Conservation (phyloP, 768 basidiomycete species). For the Tricholomella constricta region DNA sequence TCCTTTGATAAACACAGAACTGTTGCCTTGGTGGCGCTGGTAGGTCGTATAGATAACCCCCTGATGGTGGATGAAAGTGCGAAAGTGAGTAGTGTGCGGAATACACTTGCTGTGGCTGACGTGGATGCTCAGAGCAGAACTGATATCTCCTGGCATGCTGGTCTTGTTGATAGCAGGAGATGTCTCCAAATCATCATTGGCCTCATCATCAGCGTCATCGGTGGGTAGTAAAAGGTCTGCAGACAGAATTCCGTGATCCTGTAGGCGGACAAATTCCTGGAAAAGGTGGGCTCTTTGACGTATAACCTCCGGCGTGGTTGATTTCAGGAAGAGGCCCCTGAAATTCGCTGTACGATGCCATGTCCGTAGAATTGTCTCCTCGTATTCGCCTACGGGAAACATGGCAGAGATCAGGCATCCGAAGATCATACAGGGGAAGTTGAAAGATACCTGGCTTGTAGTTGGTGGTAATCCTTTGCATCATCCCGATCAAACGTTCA, state of each 20-base stretch:
- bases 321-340: slow-evolving; percentile 15
- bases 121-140: background rate
- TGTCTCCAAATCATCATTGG: too few relatives aligned
- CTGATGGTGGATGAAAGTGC: background rate
- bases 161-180: too few relatives aligned
- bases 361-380: slow-evolving; percentile 14
- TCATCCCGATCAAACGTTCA: slow-evolving; percentile 35
- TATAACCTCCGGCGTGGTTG: slow-evolving; percentile 4
- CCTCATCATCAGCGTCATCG: too few relatives aligned
- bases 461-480: slow-evolving; percentile 37
- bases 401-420: background rate
- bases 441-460: slow-evolving; percentile 17
- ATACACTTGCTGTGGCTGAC: background rate
- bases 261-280: slow-evolving; percentile 6
- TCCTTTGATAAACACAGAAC: slow-evolving; percentile 8
- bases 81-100: background rate
- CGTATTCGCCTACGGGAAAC: slow-evolving; percentile 12
- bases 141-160: too few relatives aligned
- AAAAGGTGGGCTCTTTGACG: slow-evolving; percentile 3
- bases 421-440: background rate
- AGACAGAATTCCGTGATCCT: background rate
- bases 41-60: slow-evolving; percentile 7
- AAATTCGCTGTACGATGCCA: slow-evolving; percentile 15
- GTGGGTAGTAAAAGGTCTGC: background rate
- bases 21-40: slow-evolving; percentile 21